These are phyloP conservation scores for Grigorovia transvaalensis DNA, from an alignment of 805 yeast species.

Conservation along the genomic window DNA sequence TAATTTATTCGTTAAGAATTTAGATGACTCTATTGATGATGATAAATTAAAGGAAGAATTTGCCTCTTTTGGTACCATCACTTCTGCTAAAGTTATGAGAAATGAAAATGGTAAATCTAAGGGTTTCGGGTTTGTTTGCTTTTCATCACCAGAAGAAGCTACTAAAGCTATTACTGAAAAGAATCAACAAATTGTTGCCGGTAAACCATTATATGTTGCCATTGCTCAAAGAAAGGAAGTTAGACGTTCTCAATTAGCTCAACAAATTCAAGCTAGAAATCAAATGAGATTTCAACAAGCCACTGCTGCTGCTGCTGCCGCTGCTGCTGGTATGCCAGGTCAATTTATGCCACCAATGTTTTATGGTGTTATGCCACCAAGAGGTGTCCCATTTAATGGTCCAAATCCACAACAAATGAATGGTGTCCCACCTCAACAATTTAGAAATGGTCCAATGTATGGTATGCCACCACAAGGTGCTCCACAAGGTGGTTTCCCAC, in stretches of 20 bases:
- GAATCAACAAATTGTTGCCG: conserved; percentile 92
- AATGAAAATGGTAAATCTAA: conserved; percentile 91
- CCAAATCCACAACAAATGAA: conserved; percentile 77
- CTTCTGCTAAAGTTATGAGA: conserved; percentile 93
- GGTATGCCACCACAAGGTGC: conserved; percentile 70
- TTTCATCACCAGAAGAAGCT: conserved; percentile 97
- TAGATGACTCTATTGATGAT: conserved; percentile 87
- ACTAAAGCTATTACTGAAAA: conserved; percentile 96
- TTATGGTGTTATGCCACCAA: conserved; percentile 56
- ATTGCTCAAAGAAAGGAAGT: conserved; percentile 98
- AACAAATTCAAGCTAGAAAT: conserved; percentile 96
- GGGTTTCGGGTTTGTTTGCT: conserved; percentile 98
- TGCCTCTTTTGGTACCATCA: conserved; percentile 85
- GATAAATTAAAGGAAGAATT: conserved; percentile 88
- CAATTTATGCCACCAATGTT: conserved; percentile 34
- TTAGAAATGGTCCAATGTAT: conserved; percentile 70
- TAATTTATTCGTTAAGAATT: conserved; percentile 91
- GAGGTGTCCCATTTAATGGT: conserved; percentile 71
- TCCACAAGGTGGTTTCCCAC: conserved; percentile 44
- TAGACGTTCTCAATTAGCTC: conserved; percentile 92
- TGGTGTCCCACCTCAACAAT: conserved; percentile 60
- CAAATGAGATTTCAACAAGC: conserved; percentile 98
- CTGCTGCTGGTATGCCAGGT: conserved; percentile 32
- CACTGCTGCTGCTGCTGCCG: conserved; percentile 40
- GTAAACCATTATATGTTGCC: conserved; percentile 96